A percentile compares a stretch with the other conserved stretches of the same genome.
Evolutionary conservation across 148 eudicot genomes (phyloP).

Genomic region (Pouteria glomerata): DNA sequence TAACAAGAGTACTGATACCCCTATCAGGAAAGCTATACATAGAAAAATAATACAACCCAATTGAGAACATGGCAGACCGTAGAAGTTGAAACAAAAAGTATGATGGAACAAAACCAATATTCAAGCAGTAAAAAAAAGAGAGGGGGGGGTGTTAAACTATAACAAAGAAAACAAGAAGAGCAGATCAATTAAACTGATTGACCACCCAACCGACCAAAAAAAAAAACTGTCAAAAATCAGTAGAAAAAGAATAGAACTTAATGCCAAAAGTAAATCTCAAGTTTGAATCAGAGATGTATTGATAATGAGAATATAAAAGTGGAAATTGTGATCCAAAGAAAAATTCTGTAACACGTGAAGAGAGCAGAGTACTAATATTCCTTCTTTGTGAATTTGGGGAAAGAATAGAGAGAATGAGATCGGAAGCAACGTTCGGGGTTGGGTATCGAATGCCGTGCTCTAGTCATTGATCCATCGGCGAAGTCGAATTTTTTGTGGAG

Average conservation of each 20-base stretch:
- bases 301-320: not conserved
- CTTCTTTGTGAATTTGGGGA: not conserved
- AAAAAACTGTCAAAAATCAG: too few species aligned
- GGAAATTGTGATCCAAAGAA: not conserved
- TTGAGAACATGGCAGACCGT: too few species aligned
- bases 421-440: not conserved
- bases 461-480: not conserved
- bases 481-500: too few species aligned
- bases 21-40: too few species aligned
- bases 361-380: not conserved
- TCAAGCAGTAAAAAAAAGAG: not conserved
- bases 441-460: conserved; percentile 10
- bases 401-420: not conserved
- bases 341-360: not conserved
- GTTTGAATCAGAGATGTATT: not conserved
- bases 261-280: not conserved
- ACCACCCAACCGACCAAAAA: too few species aligned
- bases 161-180: too few species aligned
- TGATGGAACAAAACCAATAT: too few species aligned
- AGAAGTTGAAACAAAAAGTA: too few species aligned
- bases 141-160: too few species aligned
- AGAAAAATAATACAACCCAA: too few species aligned
- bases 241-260: not conserved
- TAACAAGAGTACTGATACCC: too few species aligned
- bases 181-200: too few species aligned